These are phyloP conservation scores for Volutella citrinella DNA, from an alignment of 2,329 filamentous ascomycete genomes.

Conservation along the genomic window DNA sequence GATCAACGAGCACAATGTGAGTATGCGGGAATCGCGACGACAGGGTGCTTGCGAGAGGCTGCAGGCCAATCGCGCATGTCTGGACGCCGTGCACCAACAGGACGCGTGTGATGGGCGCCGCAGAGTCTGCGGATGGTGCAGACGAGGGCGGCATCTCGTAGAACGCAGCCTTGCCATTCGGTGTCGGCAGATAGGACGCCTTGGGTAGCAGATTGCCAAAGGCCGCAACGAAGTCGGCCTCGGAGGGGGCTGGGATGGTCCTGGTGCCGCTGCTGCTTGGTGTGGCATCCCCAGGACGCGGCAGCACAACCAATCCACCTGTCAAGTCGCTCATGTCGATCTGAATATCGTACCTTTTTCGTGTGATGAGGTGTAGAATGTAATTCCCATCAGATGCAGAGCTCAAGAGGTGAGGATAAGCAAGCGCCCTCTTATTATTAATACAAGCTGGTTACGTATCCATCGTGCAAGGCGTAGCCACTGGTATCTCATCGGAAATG, in stretches of 20 bases:
- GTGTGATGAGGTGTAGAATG: too few relatives aligned
- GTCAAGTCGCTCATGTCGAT: too few relatives aligned
- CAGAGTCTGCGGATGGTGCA: fast-evolving
- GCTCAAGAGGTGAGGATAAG: too few relatives aligned
- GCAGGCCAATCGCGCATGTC: constrained; percentile 47
- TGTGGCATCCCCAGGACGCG: not conserved
- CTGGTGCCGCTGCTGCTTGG: too few relatives aligned
- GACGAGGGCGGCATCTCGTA: constrained; percentile 30
- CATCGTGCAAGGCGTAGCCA: too few relatives aligned
- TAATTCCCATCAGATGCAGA: too few relatives aligned
- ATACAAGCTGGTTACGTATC: too few relatives aligned
- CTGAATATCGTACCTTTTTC: too few relatives aligned
- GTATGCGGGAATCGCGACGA: constrained; percentile 31
- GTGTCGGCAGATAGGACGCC: constrained; percentile 31
- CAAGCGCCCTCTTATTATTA: too few relatives aligned
- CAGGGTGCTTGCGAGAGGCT: constrained; percentile 38
- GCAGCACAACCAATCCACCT: constrained; percentile 3
- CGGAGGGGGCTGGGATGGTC: constrained; percentile 35
- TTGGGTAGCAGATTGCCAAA: constrained; percentile 39
- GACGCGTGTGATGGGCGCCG: constrained; percentile 23
- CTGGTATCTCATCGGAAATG: too few relatives aligned
- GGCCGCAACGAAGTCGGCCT: constrained; percentile 30
- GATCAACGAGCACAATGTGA: constrained; percentile 43
- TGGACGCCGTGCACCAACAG: constrained; percentile 50
- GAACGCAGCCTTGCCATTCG: constrained; percentile 37